Percentiles rank a stretch among this genome's conserved stretches.
phyloP scores from a whole-genome alignment of 1,284 basidiomycete species.

The Cutaneotrichosporon arboriforme region DNA sequence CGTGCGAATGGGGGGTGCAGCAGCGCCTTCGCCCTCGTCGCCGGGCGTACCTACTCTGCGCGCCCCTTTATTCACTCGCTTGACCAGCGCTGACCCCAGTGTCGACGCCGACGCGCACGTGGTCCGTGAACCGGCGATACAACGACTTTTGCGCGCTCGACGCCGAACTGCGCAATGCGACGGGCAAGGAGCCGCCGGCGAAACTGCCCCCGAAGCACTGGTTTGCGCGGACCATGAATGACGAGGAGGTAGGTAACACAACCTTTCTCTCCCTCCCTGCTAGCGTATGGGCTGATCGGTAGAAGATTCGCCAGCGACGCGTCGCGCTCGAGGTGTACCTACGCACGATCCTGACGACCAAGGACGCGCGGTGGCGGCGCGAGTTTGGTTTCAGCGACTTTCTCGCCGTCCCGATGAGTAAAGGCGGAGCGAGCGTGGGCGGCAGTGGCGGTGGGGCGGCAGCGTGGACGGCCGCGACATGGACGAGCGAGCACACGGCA shows the following conservation, averaged over 20 bases:
- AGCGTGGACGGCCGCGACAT: slow-evolving; percentile 62
- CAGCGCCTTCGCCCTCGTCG: too few relatives aligned
- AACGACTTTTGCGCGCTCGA: slow-evolving; percentile 87
- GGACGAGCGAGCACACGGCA: slow-evolving; percentile 77
- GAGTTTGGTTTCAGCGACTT: slow-evolving; percentile 76
- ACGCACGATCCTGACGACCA: slow-evolving; percentile 71
- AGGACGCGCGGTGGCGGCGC: slow-evolving; percentile 76
- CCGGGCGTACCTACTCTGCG: too few relatives aligned
- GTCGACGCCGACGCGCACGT: slow-evolving; percentile 58
- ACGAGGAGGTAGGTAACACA: slow-evolving; percentile 39
- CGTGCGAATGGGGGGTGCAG: too few relatives aligned
- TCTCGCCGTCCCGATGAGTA: slow-evolving; percentile 62
- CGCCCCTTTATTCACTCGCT: too few relatives aligned
- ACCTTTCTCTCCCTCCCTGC: not conserved
- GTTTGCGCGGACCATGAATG: slow-evolving; percentile 47
- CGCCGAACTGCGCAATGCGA: slow-evolving; percentile 67
- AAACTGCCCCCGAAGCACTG: slow-evolving; percentile 74
- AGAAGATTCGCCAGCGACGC: slow-evolving; percentile 67
- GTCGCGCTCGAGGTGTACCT: slow-evolving; percentile 76
- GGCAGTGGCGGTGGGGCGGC: not conserved
- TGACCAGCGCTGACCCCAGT: slow-evolving; percentile 35
- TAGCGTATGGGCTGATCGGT: slow-evolving; percentile 14
- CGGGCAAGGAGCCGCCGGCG: slow-evolving; percentile 65
- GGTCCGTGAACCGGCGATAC: slow-evolving; percentile 89
- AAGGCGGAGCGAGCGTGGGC: slow-evolving; percentile 9